phyloP scores from a whole-genome alignment of 23 red algal species.

The Gracilaria gracilis region DNA sequence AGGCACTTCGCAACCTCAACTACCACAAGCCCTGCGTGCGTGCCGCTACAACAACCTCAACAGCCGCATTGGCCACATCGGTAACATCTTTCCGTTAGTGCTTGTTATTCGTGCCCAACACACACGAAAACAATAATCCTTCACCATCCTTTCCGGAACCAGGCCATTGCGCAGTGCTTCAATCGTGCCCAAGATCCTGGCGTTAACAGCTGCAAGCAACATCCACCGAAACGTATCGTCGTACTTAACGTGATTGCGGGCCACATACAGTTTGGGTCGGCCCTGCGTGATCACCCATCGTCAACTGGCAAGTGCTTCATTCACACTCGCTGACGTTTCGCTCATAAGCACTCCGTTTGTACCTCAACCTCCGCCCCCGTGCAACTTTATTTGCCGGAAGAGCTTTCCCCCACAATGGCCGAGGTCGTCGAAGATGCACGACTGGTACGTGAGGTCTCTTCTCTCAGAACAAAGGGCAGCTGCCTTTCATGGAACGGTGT shows the following conservation, averaged over 20 bases:
- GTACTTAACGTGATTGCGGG: no score
- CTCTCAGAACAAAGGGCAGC: not conserved
- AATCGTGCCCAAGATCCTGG: not conserved
- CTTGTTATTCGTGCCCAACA: not conserved
- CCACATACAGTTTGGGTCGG: not conserved
- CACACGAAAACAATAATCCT: not conserved
- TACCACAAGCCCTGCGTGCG: no score
- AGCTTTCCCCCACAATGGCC: not conserved
- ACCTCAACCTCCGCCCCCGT: not conserved
- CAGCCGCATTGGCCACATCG: no score
- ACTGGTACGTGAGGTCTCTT: not conserved
- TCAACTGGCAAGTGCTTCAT: no score
- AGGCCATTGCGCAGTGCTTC: not conserved
- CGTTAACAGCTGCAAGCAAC: not conserved
- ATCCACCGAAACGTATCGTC: not conserved
- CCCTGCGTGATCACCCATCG: not conserved
- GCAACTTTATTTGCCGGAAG: not conserved
- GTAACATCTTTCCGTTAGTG: not conserved
- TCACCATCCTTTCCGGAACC: no score
- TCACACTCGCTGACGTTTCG: not conserved
- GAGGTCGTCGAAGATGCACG: not conserved
- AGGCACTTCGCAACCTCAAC: no score
- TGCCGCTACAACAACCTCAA: no score
- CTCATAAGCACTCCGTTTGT: not conserved
- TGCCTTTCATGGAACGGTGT: constrained; percentile 24